These are phyloP conservation scores for Ophiostoma ips DNA, from an alignment of 2,329 filamentous ascomycete species.

Conservation along the genomic window DNA sequence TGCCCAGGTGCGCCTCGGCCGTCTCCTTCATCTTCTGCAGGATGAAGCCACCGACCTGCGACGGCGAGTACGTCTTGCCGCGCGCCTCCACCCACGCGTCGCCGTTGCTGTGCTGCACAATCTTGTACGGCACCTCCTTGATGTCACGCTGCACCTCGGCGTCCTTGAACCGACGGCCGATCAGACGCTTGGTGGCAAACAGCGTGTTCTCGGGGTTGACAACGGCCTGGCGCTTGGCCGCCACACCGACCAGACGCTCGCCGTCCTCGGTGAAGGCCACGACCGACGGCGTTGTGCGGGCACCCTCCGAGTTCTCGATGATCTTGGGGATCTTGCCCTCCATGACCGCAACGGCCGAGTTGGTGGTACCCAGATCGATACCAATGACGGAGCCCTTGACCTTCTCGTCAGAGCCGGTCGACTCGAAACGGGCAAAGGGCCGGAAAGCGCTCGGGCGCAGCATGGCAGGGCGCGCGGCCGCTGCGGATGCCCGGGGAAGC, in stretches of 20 bases:
- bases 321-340: slow-evolving; percentile 92
- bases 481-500: slow-evolving; percentile 61
- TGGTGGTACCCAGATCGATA: slow-evolving; percentile 95
- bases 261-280: slow-evolving; percentile 93
- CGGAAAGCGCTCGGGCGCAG: slow-evolving; percentile 52
- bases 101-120: slow-evolving; percentile 90
- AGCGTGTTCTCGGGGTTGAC: slow-evolving; percentile 98
- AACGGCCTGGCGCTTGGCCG: slow-evolving; percentile 94
- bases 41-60: slow-evolving; percentile 94
- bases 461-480: slow-evolving; percentile 52
- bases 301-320: slow-evolving; percentile 94
- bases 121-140: slow-evolving; percentile 97
- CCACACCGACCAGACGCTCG: slow-evolving; percentile 91
- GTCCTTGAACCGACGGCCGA: slow-evolving; percentile 93
- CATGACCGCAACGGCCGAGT: slow-evolving; percentile 95
- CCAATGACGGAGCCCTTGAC: slow-evolving; percentile 93
- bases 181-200: slow-evolving; percentile 96
- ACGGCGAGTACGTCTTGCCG: slow-evolving; percentile 91
- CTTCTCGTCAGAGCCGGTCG: slow-evolving; percentile 55
- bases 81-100: slow-evolving; percentile 93
- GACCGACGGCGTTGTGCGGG: slow-evolving; percentile 82
- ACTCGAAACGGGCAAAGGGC: slow-evolving; percentile 67
- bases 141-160: slow-evolving; percentile 90
- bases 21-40: slow-evolving; percentile 99
- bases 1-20: slow-evolving; percentile 86